Conservation (phyloP, 2,329 filamentous ascomycete genomes). For the Verticillium zaregamsianum region DNA sequence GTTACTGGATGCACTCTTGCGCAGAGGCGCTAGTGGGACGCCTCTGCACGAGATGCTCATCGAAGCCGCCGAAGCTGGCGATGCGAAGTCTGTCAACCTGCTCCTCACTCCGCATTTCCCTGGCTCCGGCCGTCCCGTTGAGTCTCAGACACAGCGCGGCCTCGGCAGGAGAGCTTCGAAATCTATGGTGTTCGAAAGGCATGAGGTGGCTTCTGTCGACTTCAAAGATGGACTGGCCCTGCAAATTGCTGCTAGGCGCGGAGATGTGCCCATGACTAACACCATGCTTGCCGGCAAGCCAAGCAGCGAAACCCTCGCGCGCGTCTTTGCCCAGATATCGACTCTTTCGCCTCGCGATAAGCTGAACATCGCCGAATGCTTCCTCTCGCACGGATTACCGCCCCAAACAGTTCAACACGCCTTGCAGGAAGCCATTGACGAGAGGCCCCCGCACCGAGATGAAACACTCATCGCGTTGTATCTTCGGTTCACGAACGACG, state of each 20-base stretch:
- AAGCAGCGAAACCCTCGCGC: conserved; percentile 39
- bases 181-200: conserved; percentile 32
- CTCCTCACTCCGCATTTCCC: conserved; percentile 46
- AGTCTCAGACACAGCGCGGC: not conserved
- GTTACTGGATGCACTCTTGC: conserved; percentile 41
- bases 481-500: conserved; percentile 46
- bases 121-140: conserved; percentile 18
- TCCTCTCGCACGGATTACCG: conserved; percentile 44
- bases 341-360: conserved; percentile 37
- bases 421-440: conserved; percentile 48
- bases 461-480: conserved; percentile 48
- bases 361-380: conserved; percentile 44
- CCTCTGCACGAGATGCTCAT: conserved; percentile 46
- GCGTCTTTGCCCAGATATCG: conserved; percentile 44
- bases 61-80: conserved; percentile 42
- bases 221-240: conserved; percentile 48
- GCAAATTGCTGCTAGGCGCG: conserved; percentile 41
- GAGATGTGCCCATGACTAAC: conserved; percentile 38
- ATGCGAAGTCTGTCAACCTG: conserved; percentile 41
- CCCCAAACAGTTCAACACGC: conserved; percentile 43
- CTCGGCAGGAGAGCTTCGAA: conserved; percentile 12
- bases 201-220: conserved; percentile 49
- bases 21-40: conserved; percentile 44
- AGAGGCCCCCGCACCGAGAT: conserved; percentile 42
- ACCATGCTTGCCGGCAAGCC: conserved; percentile 44